Conservation (phyloP, 2,329 filamentous ascomycete genomes). For the Fusarium oxysporum region DNA sequence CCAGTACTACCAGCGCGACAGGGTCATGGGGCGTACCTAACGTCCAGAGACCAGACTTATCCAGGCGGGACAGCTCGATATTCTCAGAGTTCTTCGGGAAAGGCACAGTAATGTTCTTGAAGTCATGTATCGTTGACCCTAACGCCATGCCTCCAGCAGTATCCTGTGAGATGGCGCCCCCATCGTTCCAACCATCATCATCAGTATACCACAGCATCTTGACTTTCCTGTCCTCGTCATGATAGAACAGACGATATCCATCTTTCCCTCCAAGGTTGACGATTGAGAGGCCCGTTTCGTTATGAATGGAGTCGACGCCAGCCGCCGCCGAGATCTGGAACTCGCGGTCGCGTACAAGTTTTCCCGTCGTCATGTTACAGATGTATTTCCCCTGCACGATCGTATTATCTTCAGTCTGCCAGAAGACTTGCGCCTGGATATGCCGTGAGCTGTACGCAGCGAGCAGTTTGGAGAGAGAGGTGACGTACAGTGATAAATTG, state of each 20-base stretch:
- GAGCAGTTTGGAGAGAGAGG: rapidly evolving
- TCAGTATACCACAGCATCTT: conserved; percentile 5
- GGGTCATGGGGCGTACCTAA: background rate
- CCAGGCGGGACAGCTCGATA: conserved; percentile 1
- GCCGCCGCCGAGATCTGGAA: background rate
- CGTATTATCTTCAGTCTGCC: background rate
- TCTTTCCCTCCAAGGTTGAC: background rate
- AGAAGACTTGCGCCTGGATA: background rate
- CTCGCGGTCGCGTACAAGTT: background rate
- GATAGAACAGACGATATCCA: conserved; percentile 11
- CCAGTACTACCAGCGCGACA: rapidly evolving
- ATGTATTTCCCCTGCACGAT: conserved; percentile 5
- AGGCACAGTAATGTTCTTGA: background rate
- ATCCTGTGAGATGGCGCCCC: conserved; percentile 8
- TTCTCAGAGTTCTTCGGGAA: background rate
- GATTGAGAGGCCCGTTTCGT: background rate
- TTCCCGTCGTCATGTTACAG: conserved; percentile 1
- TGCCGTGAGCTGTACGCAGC: background rate
- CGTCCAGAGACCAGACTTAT: background rate
- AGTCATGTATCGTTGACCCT: background rate
- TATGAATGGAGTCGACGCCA: background rate
- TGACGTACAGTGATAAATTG: background rate
- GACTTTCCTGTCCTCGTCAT: background rate
- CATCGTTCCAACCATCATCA: background rate
- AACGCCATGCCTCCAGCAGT: background rate